Evolutionary conservation across 495 filamentous ascomycete genomes (phyloP), one percentile per base, ranked within the genome.

Genomic region (Penicillium longicatenatum): DNA sequence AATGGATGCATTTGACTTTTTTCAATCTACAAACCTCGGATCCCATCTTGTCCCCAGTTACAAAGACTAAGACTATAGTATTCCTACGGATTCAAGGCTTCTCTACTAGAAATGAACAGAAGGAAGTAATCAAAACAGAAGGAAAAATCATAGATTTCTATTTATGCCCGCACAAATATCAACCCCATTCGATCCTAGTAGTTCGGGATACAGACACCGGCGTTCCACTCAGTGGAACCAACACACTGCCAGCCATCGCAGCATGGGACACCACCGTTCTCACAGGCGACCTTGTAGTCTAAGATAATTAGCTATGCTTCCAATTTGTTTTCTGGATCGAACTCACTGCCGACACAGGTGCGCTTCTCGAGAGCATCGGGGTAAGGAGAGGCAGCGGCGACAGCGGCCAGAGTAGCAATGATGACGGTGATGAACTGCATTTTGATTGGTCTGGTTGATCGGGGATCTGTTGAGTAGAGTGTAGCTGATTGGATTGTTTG

Each of bases 1-100:
- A 61, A 60, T 61, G 57, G 55, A 63, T 61, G 50, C 60, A 29
- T 30, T 48, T 39, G 37, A 54, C 52, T 55, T 55, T 37, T 6
- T 16, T 16, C 31, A 35, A 35, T 3, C 3, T 35, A 35, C 7
- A 35, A 1, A 9, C 26, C 26, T 26, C 26, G n/a, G n/a, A n/a
- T n/a, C n/a, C 26, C 1, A 26, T 26, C 1, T 26, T 26, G 26
- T 26, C 26, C 4, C 3, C 26, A 26, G 7, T 4, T 26, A 6
- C 26, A 4, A 26, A 6, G 26, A 26, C 24, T 26, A 26, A 2
- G 2, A 3, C 24, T 6, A 3, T 6, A 26, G 6, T 26, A 26
- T 26, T 26, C 6, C 31, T 12, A 33, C 11, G 31, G 11, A 10
- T 33, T 39, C 14, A n/a, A 3, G 5, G n/a, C 14, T 5, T 39